Evolutionary conservation across 345 rosid genomes (phyloP).

Genomic region (Sonneratia alba): DNA sequence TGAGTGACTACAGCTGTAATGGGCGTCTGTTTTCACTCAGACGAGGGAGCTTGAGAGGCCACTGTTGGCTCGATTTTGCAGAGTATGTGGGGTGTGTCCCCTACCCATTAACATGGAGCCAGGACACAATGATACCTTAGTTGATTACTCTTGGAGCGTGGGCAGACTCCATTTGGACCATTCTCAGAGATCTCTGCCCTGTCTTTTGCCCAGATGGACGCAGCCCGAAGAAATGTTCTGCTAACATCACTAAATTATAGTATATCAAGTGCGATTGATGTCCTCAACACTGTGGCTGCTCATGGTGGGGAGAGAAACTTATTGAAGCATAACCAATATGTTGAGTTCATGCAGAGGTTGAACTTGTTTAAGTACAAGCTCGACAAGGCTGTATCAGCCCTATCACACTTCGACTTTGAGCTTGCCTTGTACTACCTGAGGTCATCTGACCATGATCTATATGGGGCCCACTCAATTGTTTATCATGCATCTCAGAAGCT

Average conservation of each 20-base stretch:
- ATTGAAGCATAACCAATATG: slow-evolving; percentile 43
- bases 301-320: slow-evolving; percentile 37
- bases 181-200: slow-evolving; percentile 71
- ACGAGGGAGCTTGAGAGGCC: slow-evolving; percentile 81
- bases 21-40: slow-evolving; percentile 78
- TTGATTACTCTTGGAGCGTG: slow-evolving; percentile 95
- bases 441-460: slow-evolving; percentile 64
- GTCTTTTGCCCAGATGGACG: slow-evolving; percentile 91
- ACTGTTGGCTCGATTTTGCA: slow-evolving; percentile 79
- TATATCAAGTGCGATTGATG: slow-evolving; percentile 63
- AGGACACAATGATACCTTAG: slow-evolving; percentile 66
- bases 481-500: slow-evolving; percentile 73
- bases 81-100: slow-evolving; percentile 99
- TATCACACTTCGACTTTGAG: slow-evolving; percentile 74
- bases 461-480: slow-evolving; percentile 59
- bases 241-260: slow-evolving; percentile 72
- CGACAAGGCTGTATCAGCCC: slow-evolving; percentile 71
- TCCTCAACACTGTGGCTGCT: slow-evolving; percentile 56
- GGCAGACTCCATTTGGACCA: slow-evolving; percentile 97
- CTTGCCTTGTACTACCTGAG: slow-evolving; percentile 72
- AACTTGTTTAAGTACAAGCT: slow-evolving; percentile 76
- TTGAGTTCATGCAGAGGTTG: slow-evolving; percentile 81
- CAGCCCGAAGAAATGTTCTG: slow-evolving; percentile 75
- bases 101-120: slow-evolving; percentile 90
- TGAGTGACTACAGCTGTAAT: slow-evolving; percentile 91